Evolutionary conservation across 768 basidiomycete genomes (phyloP).

Genomic region (Russula virescens): DNA sequence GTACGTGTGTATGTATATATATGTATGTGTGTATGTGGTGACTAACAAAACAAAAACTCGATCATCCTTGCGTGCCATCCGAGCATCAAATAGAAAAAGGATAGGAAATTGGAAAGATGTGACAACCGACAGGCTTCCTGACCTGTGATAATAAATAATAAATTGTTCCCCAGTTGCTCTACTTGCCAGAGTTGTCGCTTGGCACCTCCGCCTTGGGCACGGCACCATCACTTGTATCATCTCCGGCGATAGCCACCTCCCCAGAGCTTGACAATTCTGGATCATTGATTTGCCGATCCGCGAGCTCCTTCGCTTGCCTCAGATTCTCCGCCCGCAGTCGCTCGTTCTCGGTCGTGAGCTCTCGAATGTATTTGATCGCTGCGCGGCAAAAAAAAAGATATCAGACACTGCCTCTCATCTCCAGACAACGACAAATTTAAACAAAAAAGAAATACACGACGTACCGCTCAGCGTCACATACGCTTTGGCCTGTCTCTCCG

Average conservation of each 20-base stretch:
- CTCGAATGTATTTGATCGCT: slow-evolving; percentile 22
- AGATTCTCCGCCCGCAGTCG: slow-evolving; percentile 18
- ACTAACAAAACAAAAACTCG: slow-evolving; percentile 4
- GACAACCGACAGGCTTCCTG: not conserved
- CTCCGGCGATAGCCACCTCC: not conserved
- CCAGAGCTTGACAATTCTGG: slow-evolving; percentile 13
- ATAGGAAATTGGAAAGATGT: slow-evolving; percentile 7
- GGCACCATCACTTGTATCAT: not conserved
- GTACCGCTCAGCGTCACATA: slow-evolving; percentile 19
- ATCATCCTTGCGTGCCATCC: slow-evolving; percentile 18
- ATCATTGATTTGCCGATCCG: slow-evolving; percentile 5
- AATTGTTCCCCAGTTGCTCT: slow-evolving; percentile 16
- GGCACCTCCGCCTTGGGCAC: slow-evolving; percentile 8
- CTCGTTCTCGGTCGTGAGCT: slow-evolving; percentile 17
- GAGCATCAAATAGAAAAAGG: slow-evolving; percentile 10
- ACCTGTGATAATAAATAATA: slow-evolving; percentile 13
- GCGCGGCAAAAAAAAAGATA: not conserved
- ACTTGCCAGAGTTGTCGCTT: slow-evolving; percentile 1
- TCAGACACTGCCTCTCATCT: not conserved
- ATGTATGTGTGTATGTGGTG: not conserved
- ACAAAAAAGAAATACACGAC: not conserved
- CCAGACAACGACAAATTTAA: not conserved
- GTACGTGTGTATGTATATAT: slow-evolving; percentile 1
- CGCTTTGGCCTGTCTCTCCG: slow-evolving; percentile 20
- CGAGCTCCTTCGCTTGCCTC: slow-evolving; percentile 10